Evolutionary conservation across 345 rosid genomes (phyloP).

Genomic region (Corchorus capsularis): DNA sequence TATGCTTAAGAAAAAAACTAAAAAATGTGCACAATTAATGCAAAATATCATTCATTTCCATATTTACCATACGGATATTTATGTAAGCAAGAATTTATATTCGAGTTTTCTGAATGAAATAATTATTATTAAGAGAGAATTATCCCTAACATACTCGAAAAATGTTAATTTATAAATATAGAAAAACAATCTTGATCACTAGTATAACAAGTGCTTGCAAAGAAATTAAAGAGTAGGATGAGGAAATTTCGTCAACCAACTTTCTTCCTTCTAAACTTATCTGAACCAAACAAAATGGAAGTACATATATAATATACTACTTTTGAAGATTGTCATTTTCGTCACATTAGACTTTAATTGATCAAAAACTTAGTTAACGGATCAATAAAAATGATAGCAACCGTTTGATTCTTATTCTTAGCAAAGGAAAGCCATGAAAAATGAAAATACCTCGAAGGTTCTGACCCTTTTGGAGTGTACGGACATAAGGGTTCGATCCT

Average conservation of each 20-base stretch:
- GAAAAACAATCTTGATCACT: too few relatives aligned
- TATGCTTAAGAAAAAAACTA: too few relatives aligned
- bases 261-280: not conserved
- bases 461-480: not conserved
- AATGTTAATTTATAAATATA: too few relatives aligned
- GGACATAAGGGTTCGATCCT: not conserved
- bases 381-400: not conserved
- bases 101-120: too few relatives aligned
- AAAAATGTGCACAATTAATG: too few relatives aligned
- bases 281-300: not conserved
- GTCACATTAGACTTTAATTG: not conserved
- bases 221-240: not conserved
- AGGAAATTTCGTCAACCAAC: not conserved
- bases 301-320: not conserved
- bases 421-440: not conserved
- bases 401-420: not conserved
- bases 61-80: too few relatives aligned
- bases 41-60: too few relatives aligned
- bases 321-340: not conserved
- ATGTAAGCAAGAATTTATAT: too few relatives aligned
- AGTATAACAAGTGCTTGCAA: not conserved
- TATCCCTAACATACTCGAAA: too few relatives aligned
- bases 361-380: not conserved
- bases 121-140: too few relatives aligned
- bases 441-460: not conserved